phyloP scores from a whole-genome alignment of 345 rosid species.

The Heritiera fomes region DNA sequence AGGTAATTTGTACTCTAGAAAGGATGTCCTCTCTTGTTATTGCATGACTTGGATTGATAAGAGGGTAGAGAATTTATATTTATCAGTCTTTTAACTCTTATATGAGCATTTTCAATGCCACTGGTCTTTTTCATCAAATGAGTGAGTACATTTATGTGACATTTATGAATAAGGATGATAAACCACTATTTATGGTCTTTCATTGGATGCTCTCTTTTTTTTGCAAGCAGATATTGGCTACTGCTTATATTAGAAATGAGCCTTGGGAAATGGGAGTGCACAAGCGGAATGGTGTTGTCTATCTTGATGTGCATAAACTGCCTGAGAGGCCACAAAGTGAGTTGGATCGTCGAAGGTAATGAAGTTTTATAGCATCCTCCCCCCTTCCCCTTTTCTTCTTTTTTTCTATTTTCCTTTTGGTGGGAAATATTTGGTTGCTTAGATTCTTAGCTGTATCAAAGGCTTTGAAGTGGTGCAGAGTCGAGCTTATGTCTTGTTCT shows the following conservation, averaged over 20 bases:
- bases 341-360: slow-evolving; percentile 83
- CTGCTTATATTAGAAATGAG: slow-evolving; percentile 80
- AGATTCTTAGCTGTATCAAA: background rate
- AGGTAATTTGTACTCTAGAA: slow-evolving; percentile 51
- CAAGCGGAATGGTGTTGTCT: slow-evolving; percentile 89
- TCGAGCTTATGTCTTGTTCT: slow-evolving; percentile 15
- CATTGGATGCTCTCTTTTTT: slow-evolving; percentile 18
- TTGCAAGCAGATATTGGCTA: slow-evolving; percentile 68
- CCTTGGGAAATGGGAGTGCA: slow-evolving; percentile 99
- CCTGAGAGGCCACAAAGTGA: slow-evolving; percentile 86
- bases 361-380: background rate
- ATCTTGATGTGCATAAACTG: slow-evolving; percentile 91
- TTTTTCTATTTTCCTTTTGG: background rate
- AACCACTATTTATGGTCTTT: background rate
- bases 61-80: background rate
- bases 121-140: background rate
- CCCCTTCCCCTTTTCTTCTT: background rate
- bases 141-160: background rate
- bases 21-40: background rate
- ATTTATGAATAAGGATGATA: slow-evolving; percentile 1
- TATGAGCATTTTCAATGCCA: background rate
- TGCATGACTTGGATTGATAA: slow-evolving; percentile 1
- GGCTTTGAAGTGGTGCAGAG: background rate
- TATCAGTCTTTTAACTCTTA: background rate
- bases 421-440: background rate